These are phyloP conservation scores for Cochliopodium minus DNA, from an alignment of 208 protist species.

Conservation along the genomic window DNA sequence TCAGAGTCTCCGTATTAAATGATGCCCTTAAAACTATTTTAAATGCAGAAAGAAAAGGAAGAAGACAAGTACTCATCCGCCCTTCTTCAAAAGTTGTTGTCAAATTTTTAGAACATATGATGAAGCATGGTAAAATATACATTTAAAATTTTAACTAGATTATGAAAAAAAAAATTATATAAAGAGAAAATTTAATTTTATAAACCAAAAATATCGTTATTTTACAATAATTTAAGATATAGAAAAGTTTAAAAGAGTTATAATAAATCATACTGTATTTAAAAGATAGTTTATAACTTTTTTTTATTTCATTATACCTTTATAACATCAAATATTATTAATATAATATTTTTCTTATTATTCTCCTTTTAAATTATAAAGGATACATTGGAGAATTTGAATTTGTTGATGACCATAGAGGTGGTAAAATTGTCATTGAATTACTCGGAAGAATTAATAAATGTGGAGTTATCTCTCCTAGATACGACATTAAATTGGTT, in stretches of 20 bases:
- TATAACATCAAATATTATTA: constrained; percentile 1
- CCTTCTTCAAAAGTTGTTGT: constrained; percentile 98
- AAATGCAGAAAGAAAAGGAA: constrained; percentile 96
- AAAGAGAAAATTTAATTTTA: background rate
- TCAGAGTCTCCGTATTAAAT: constrained; percentile 93
- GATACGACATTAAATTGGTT: constrained; percentile 82
- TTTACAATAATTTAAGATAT: too few relatives aligned
- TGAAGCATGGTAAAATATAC: constrained; percentile 93
- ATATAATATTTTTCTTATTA: constrained; percentile 12
- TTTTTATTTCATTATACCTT: background rate
- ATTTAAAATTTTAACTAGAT: background rate
- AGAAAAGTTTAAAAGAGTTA: too few relatives aligned
- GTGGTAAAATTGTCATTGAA: constrained; percentile 98
- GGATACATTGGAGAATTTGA: constrained; percentile 99
- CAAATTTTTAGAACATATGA: constrained; percentile 99
- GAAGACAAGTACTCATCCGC: constrained; percentile 97
- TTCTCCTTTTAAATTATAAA: constrained; percentile 20
- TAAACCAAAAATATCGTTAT: background rate
- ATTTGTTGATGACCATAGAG: constrained; percentile 98
- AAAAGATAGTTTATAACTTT: background rate
- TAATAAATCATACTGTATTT: too few relatives aligned
- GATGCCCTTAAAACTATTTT: constrained; percentile 93
- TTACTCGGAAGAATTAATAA: constrained; percentile 99
- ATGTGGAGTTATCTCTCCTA: constrained; percentile 97
- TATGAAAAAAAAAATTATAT: too few relatives aligned